phyloP scores from a whole-genome alignment of 164 flowering plant genomes.

The Pachysandra terminalis region DNA sequence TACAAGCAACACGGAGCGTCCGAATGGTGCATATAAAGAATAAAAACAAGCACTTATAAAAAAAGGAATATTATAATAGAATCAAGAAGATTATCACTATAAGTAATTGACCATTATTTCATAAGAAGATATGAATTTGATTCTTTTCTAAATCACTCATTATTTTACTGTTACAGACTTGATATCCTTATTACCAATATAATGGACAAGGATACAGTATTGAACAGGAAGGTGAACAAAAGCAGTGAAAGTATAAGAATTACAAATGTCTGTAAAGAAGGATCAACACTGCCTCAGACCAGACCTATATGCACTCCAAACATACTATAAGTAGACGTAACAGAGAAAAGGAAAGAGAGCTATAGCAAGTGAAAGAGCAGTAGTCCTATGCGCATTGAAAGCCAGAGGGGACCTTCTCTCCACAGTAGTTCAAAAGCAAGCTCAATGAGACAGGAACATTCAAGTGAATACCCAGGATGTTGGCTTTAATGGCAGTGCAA shows the following conservation, averaged over 20 bases:
- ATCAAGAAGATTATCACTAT: too few species aligned
- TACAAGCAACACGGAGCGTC: too few species aligned
- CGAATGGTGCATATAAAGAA: too few species aligned
- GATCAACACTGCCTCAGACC: neutral
- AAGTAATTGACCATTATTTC: too few species aligned
- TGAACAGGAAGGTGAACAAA: too few species aligned
- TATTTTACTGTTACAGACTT: too few species aligned
- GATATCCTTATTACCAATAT: too few species aligned
- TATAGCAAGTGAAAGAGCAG: neutral
- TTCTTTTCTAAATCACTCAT: too few species aligned
- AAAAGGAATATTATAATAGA: too few species aligned
- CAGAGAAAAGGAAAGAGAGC: neutral
- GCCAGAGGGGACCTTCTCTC: slow-evolving; percentile 55
- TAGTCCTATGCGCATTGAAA: slow-evolving; percentile 42
- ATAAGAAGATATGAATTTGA: neutral
- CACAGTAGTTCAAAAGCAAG: slow-evolving; percentile 59
- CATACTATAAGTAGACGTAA: neutral
- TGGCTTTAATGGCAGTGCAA: slow-evolving; percentile 70
- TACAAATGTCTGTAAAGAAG: neutral
- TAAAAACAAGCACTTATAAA: too few species aligned
- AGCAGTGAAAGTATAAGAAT: neutral
- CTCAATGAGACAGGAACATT: slow-evolving; percentile 53
- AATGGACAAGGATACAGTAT: too few species aligned
- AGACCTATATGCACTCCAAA: neutral
- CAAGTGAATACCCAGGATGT: slow-evolving; percentile 53